Evolutionary conservation across 2,329 filamentous ascomycete genomes (phyloP), one percentile per base, ranked within the genome.

Genomic region (Trichoderma oligosporum): DNA sequence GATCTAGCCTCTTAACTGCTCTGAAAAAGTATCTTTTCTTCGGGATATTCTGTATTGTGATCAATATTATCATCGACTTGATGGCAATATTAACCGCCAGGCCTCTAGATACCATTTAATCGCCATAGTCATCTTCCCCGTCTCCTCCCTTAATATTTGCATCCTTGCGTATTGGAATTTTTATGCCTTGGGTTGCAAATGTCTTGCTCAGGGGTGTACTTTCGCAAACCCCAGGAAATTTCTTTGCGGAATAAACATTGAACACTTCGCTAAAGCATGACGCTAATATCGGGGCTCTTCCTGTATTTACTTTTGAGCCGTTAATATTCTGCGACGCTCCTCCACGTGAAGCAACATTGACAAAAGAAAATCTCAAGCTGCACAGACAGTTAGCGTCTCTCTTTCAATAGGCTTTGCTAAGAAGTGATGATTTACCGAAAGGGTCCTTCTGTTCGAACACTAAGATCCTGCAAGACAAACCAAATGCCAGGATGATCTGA

Each of bases 181-280:
- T 97, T 74, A 96, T 96, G 22, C 94, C 94, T 68, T 99, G 94
- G 1, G 83, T 80, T 3, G 94, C 93, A 74, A 99, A 97, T 61
- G 85, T 89, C 72, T 95, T 96, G 79, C 92, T 97, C 16, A 97
- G 76, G 4, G 85, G 75, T 0, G 94, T 99, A 71, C 89, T 95
- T 70, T 97, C 93, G 58, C 96, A 96, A 1, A 99, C 94, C 38
- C 94, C 94, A 0, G 94, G 94, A 72, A 99, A 99, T 68, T 97
- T 97, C 80, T 99, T 99, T 46, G 94, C 94, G 2, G 90, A 96
- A 74, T 88, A 97, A 27, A 99, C 94, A 54, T 91, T 89, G 77
- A 99, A 97, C 2, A 85, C 81, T 4, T 96, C 88, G 46, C 89
- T 95, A 73, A 93, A 97, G 65, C 85, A 87, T 7, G 86, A 88